Evolutionary conservation across 345 rosid genomes (phyloP).

Genomic region (Eucalyptus sp.): DNA sequence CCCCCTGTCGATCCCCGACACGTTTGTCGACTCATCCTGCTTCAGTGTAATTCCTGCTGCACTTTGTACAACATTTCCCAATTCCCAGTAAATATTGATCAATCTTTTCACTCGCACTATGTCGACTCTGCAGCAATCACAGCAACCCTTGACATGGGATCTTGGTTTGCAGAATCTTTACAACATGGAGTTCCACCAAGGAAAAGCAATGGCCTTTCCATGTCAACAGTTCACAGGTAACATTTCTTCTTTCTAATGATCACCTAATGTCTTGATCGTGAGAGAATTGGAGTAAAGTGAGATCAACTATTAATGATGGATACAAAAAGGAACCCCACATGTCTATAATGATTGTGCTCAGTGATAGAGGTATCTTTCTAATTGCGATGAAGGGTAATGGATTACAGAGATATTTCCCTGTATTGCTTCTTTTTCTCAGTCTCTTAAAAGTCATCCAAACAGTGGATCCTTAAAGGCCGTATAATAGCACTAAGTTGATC

Average conservation of each 20-base stretch:
- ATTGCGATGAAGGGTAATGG: background rate
- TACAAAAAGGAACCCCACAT: background rate
- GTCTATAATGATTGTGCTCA: constrained; percentile 2
- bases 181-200: constrained; percentile 43
- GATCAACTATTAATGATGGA: background rate
- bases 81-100: background rate
- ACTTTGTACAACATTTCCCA: background rate
- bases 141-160: constrained; percentile 64
- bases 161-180: constrained; percentile 51
- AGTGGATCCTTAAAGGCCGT: background rate
- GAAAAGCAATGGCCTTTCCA: constrained; percentile 18
- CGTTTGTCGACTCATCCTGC: constrained; percentile 30
- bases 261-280: background rate
- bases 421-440: background rate
- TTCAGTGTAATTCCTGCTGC: constrained; percentile 25
- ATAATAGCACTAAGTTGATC: background rate
- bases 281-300: background rate
- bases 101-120: background rate
- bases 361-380: background rate
- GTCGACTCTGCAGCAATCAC: background rate
- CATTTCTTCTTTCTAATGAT: background rate
- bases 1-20: constrained; percentile 35
- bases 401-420: background rate
- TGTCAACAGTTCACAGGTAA: constrained; percentile 44
- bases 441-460: background rate